Evolutionary conservation across 2,329 filamentous ascomycete species (phyloP).

Genomic region (Thelonectria blattea): DNA sequence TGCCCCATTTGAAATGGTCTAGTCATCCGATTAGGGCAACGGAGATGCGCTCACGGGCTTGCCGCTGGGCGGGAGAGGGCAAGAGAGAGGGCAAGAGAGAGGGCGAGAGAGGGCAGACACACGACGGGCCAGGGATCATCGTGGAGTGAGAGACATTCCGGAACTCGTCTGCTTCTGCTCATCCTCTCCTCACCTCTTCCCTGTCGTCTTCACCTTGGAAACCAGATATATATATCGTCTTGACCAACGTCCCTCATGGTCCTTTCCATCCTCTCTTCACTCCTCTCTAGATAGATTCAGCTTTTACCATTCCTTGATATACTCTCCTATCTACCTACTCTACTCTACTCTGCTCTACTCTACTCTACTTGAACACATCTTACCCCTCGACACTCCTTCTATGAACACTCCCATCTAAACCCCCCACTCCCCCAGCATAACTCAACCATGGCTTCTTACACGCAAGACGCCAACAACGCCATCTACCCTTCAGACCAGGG

Average conservation of each 20-base stretch:
- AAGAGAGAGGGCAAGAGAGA: slow-evolving; percentile 1
- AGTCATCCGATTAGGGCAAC: slow-evolving; percentile 24
- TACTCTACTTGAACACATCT: too few relatives aligned
- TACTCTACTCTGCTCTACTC: too few relatives aligned
- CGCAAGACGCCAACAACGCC: slow-evolving; percentile 28
- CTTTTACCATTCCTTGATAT: slow-evolving; percentile 8
- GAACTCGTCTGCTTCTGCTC: slow-evolving; percentile 17
- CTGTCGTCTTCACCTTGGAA: slow-evolving; percentile 16
- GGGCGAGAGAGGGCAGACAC: slow-evolving; percentile 21
- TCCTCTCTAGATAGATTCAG: not conserved
- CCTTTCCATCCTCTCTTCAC: not conserved
- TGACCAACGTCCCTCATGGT: not conserved
- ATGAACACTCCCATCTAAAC: not conserved
- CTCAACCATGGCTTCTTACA: slow-evolving; percentile 29
- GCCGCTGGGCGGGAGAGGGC: slow-evolving; percentile 24
- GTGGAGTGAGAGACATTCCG: slow-evolving; percentile 35
- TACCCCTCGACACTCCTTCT: not conserved
- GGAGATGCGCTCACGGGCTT: slow-evolving; percentile 24
- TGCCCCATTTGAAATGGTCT: slow-evolving; percentile 14
- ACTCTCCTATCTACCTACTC: not conserved
- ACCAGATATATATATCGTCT: slow-evolving; percentile 13
- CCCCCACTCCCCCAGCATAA: slow-evolving; percentile 3
- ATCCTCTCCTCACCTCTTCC: slow-evolving; percentile 20
- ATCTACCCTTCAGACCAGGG: slow-evolving; percentile 38
- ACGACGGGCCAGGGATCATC: slow-evolving; percentile 28